Evolutionary conservation across 192 early-diverging fungal species (phyloP).

Genomic region (Coemansia sp.): DNA sequence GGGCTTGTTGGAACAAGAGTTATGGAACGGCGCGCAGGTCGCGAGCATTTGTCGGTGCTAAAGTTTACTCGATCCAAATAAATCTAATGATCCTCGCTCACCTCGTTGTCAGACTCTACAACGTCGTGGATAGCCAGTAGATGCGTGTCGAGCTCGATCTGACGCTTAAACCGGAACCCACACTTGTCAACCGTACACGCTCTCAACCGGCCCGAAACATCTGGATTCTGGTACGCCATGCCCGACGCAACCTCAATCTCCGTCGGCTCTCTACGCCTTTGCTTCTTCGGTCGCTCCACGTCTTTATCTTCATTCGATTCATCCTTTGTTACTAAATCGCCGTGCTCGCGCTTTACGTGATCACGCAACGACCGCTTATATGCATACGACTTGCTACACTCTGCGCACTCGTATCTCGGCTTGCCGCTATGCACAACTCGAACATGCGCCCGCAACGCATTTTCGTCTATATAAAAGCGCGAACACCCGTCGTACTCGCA

Average conservation of each 20-base stretch:
- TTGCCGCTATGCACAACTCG: constrained; percentile 28
- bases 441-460: constrained; percentile 30
- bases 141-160: constrained; percentile 30
- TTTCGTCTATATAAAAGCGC: constrained; percentile 39
- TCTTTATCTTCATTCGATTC: background rate
- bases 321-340: background rate
- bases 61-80: constrained; percentile 14
- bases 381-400: constrained; percentile 26
- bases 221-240: constrained; percentile 40
- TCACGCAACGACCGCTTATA: constrained; percentile 27
- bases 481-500: constrained; percentile 44
- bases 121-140: constrained; percentile 24
- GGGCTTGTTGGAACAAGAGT: constrained; percentile 26
- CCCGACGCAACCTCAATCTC: constrained; percentile 40
- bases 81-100: background rate
- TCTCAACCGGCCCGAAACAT: constrained; percentile 28
- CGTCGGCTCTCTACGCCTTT: constrained; percentile 2
- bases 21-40: constrained; percentile 27
- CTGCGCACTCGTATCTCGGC: constrained; percentile 23
- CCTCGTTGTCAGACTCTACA: background rate
- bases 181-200: constrained; percentile 29
- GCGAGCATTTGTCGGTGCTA: constrained; percentile 35
- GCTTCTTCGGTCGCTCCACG: background rate
- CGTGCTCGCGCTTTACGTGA: constrained; percentile 12
- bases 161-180: constrained; percentile 44